Percentiles rank a stretch among this genome's conserved stretches.
These are phyloP conservation scores for Alternaria triticimaculans DNA, from an alignment of 2,329 filamentous ascomycete species.

Conservation along the genomic window DNA sequence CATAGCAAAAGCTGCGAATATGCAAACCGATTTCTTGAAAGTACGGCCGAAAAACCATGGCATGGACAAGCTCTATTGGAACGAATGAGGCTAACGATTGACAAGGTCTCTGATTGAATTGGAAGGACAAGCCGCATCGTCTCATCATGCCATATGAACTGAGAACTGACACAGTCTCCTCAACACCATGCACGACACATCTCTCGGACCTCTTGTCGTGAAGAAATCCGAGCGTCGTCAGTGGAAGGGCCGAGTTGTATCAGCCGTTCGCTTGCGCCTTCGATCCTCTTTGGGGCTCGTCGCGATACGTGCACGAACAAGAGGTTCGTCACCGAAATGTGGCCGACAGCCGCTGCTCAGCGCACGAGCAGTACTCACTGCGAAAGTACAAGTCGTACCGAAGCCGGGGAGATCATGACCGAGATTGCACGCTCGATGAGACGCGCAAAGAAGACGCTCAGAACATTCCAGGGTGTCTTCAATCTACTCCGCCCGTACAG, in stretches of 20 bases:
- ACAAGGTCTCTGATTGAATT: slow-evolving; percentile 1
- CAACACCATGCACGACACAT: not conserved
- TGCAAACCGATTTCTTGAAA: not conserved
- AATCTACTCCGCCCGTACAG: not conserved
- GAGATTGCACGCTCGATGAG: slow-evolving; percentile 5
- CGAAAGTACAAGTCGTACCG: not conserved
- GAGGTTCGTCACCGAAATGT: not conserved
- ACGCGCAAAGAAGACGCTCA: slow-evolving; percentile 4
- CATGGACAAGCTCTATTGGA: not conserved
- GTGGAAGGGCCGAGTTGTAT: slow-evolving; percentile 6
- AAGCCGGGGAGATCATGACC: not conserved
- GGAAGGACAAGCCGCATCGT: not conserved
- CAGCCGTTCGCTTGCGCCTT: slow-evolving; percentile 1
- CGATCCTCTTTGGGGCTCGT: not conserved
- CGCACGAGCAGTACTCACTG: not conserved
- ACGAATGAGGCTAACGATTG: not conserved
- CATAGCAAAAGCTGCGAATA: not conserved
- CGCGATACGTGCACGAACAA: not conserved
- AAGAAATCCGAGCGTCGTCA: not conserved
- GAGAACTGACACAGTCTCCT: not conserved
- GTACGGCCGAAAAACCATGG: not conserved
- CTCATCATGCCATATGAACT: not conserved
- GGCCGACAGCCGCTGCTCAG: not conserved
- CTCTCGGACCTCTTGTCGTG: not conserved
- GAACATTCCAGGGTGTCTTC: not conserved